phyloP scores from a whole-genome alignment of 768 basidiomycete genomes.

The Xerocomus potaroensis region DNA sequence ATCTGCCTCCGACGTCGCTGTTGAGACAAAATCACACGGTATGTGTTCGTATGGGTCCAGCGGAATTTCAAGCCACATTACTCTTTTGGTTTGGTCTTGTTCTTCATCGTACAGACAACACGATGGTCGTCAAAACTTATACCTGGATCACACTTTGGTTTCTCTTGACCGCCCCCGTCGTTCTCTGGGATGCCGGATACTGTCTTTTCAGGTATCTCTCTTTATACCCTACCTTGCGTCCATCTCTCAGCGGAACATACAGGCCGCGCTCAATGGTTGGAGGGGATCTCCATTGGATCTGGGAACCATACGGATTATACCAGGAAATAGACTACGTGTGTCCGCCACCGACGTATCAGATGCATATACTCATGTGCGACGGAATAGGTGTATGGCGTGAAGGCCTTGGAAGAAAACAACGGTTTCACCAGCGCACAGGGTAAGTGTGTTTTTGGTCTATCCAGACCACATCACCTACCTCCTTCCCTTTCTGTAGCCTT shows the following conservation, averaged over 20 bases:
- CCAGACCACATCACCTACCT: too few relatives aligned
- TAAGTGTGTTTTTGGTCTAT: constrained; percentile 31
- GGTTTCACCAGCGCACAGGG: constrained; percentile 89
- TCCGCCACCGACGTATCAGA: too few relatives aligned
- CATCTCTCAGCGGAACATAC: neutral
- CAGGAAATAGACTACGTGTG: constrained; percentile 54
- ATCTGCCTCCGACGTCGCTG: neutral
- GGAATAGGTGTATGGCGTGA: constrained; percentile 65
- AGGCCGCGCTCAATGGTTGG: constrained; percentile 86
- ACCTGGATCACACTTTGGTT: constrained; percentile 70
- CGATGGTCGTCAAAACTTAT: constrained; percentile 50
- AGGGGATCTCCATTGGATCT: constrained; percentile 90
- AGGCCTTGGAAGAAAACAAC: constrained; percentile 55
- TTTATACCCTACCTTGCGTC: too few relatives aligned
- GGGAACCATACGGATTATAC: constrained; percentile 79
- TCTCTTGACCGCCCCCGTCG: constrained; percentile 44
- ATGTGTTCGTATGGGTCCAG: neutral
- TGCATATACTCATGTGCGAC: constrained; percentile 34
- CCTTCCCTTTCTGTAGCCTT: constrained; percentile 46
- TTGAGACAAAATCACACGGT: neutral
- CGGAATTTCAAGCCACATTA: neutral
- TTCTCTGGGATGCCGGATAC: constrained; percentile 79
- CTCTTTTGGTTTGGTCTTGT: neutral
- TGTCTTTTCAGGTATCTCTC: constrained; percentile 72
- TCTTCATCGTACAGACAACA: constrained; percentile 17